Percentiles rank a stretch among this genome's conserved stretches.
Evolutionary conservation across 2,329 filamentous ascomycete species (phyloP).

Genomic region (Aspergillus intermedius): DNA sequence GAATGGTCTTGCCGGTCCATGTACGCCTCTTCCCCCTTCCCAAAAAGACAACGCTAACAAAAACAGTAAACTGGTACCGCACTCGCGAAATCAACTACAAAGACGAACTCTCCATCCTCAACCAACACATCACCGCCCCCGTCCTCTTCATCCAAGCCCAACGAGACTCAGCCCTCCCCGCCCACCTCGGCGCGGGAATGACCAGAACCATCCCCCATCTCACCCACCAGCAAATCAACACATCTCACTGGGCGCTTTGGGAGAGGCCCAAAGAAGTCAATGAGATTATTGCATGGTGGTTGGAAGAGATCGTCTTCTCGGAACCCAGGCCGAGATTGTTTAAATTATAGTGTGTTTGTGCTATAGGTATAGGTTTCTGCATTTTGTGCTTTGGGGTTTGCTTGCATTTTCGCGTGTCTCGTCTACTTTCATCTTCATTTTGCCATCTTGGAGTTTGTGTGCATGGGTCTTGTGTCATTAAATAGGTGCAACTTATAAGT

Average conservation of each 20-base stretch:
- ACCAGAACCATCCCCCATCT: conserved; percentile 59
- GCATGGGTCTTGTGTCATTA: too few species aligned
- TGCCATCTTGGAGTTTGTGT: too few species aligned
- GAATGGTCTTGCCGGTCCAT: conserved; percentile 68
- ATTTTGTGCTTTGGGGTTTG: too few species aligned
- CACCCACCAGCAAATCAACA: conserved; percentile 59
- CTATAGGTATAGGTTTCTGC: too few species aligned
- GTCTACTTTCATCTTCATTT: too few species aligned
- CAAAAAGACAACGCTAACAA: background rate
- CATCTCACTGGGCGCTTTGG: conserved; percentile 76
- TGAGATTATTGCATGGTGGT: conserved; percentile 58
- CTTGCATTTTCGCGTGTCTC: too few species aligned
- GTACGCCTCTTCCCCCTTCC: conserved; percentile 31
- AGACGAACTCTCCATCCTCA: conserved; percentile 54
- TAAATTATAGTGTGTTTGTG: conserved; percentile 3
- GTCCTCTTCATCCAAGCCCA: conserved; percentile 69
- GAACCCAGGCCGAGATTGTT: conserved; percentile 14
- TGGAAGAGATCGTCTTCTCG: conserved; percentile 51
- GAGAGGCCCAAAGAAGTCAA: conserved; percentile 69
- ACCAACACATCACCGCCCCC: conserved; percentile 51
- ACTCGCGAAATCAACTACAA: conserved; percentile 65
- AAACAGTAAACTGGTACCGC: conserved; percentile 76
- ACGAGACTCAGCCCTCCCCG: conserved; percentile 65
- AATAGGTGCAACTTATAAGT: too few species aligned
- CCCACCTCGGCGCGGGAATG: conserved; percentile 67